Evolutionary conservation across 1,284 basidiomycete genomes (phyloP), one percentile per base, ranked within the genome.

Genomic region (Retiboletus flavoniger): DNA sequence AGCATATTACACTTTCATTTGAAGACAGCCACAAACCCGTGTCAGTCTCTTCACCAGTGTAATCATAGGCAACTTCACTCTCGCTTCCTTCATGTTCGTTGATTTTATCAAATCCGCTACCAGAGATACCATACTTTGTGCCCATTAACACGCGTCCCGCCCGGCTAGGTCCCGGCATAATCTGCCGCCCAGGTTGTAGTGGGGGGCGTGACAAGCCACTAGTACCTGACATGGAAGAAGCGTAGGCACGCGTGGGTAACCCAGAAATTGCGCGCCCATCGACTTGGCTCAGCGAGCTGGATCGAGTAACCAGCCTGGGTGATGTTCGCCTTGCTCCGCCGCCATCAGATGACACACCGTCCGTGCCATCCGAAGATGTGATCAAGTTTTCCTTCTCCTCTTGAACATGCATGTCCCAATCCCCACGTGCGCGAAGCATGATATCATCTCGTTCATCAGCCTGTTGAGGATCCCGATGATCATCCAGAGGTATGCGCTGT

Each of bases 401-500:
- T 51, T 69, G 67, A 29, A 36, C 29, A 40, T 58, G 55, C 3
- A 55, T 16, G 35, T 72, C 67, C 70, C 64, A 72, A 39, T 69
- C 70, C 1, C 48, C 57, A 45, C 57, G 68, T 34, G 58, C 26
- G 39, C 62, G 70, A 28, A 46, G 54, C 39, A 70, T 51, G 31
- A 61, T 54, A 31, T 72, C 70, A 54, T 75, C 57, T 51, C 66
- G 62, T 71, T 79, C 72, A 63, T 77, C 68, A 61, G 69, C 58
- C 63, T 72, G 56, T 60, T 71, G 60, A 42, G 64, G 28, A 40
- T 78, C 73, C 14, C 68, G 70, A 42, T 69, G 63, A 19, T 76
- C 75, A 24, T 78, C 75, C 26, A 75, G 63, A 16, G 70, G 74
- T 47, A 79, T 67, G 35, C 78, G 75, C 35, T 77, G 74, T 28